Percentiles rank a stretch among this genome's conserved stretches.
Evolutionary conservation across 176 grass and related monocot genomes (phyloP).

Genomic region (Oryza nivara): DNA sequence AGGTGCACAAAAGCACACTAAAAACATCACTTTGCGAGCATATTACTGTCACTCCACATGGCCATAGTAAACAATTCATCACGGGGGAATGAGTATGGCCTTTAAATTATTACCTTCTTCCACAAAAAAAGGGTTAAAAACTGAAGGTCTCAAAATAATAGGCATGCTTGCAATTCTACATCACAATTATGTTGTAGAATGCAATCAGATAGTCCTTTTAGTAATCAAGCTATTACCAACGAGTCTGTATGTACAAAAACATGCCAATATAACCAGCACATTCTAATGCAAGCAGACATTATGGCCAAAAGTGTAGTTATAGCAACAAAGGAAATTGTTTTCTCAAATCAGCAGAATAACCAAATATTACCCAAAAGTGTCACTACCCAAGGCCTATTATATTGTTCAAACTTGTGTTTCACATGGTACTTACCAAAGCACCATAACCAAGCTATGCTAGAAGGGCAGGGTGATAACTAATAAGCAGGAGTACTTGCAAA

Average conservation of each 20-base stretch:
- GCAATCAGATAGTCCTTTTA: background rate
- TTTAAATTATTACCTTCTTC: background rate
- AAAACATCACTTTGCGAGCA: background rate
- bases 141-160: background rate
- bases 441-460: background rate
- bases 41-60: background rate
- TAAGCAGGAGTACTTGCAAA: background rate
- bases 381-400: background rate
- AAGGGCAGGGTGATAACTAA: background rate
- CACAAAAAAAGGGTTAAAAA: background rate
- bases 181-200: background rate
- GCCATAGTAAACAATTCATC: background rate
- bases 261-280: background rate
- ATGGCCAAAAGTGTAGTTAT: background rate
- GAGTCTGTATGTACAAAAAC: slow-evolving; percentile 5
- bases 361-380: background rate
- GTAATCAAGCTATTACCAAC: background rate
- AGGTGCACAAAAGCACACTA: no score
- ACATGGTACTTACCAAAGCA: background rate
- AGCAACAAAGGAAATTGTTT: background rate
- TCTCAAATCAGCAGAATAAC: background rate
- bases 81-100: background rate
- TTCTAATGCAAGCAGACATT: background rate
- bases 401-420: background rate
- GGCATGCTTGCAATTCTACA: slow-evolving; percentile 1